A percentile compares a stretch with the other conserved stretches of the same genome.
Conservation (phyloP, 352 stramenopile species). For the Aphanomyces astaci region DNA sequence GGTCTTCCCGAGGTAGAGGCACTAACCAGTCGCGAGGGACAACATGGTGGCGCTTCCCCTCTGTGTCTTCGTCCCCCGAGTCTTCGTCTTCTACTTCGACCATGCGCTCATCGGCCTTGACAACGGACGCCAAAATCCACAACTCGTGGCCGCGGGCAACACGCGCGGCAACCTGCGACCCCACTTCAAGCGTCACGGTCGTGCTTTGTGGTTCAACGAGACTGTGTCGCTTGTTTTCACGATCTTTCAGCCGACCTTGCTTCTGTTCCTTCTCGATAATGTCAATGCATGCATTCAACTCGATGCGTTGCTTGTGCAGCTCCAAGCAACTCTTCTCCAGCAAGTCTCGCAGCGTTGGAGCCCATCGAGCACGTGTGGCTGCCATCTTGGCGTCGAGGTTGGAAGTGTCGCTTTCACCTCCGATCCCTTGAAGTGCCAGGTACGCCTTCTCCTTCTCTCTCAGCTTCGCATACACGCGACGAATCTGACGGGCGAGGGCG, state of each 20-base stretch:
- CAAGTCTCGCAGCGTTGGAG: constrained; percentile 55
- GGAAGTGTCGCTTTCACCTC: constrained; percentile 25
- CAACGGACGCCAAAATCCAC: constrained; percentile 90
- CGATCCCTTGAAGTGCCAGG: not conserved
- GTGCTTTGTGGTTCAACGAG: constrained; percentile 15
- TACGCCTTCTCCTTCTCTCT: constrained; percentile 26
- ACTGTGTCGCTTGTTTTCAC: constrained; percentile 20
- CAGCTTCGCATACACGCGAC: constrained; percentile 50
- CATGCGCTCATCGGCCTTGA: constrained; percentile 86
- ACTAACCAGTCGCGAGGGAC: constrained; percentile 81
- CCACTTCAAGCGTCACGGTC: constrained; percentile 35
- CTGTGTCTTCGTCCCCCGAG: constrained; percentile 63
- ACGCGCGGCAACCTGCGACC: constrained; percentile 62
- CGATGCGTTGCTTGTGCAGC: constrained; percentile 42
- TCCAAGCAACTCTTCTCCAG: constrained; percentile 49
- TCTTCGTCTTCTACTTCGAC: constrained; percentile 95
- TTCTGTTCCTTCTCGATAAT: constrained; percentile 39
- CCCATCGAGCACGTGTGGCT: constrained; percentile 34
- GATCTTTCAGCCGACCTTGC: not conserved
- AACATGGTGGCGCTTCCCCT: constrained; percentile 46
- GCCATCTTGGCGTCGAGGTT: not conserved
- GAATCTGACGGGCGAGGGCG: constrained; percentile 48
- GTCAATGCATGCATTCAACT: constrained; percentile 45
- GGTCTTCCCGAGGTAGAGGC: constrained; percentile 74
- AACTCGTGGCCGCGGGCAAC: constrained; percentile 70